Base-by-base conservation (phyloP, 495 filamentous ascomycete genomes). In the Penicillium subrubescens region DNA sequence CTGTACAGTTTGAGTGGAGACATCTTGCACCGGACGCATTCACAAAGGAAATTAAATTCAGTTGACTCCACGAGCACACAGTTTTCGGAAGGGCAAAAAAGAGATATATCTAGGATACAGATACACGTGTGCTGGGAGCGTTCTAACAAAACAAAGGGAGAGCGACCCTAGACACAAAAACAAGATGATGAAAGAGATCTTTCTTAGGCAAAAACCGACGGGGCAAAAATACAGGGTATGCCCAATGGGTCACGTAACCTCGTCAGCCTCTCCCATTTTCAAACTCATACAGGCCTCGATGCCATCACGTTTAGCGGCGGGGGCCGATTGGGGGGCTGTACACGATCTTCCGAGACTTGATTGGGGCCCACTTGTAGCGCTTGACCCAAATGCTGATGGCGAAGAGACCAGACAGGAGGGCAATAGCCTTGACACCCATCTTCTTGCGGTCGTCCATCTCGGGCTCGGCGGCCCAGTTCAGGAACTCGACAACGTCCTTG, bases 401-500 rank as follows among this genome's bases (percentile, higher is more conserved):
- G 64, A 91, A 88, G 57, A 99, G 83, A 65, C 90, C 88, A 53
- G 89, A 82, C 15, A 89, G 88, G 58, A 97, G 84, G 50, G 88
- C 85, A 65, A 99, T 68, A 39, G 93, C 90, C 88, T 98, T 97
- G 87, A 94, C 85, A 74, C 96, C 96, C 96, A 99, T 99, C 85
- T 92, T 94, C 88, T 99, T 99, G 73, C 96, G 88, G 71, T 95
- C 85, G 70, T 99, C 96, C 93, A 96, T 96, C 86, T 99, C 96
- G 51, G 96, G 96, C 84, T 99, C 96, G 62, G 96, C 92, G 33
- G 96, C 82, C 94, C 94, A 99, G 87, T 99, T 97, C 73, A 99
- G 86, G 84, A 99, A 99, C 83, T 99, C 93, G 43, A 88, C 86
- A 58, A 98, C 96, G 74, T 99, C 96, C 88, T 99, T 99, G 71